Conservation (phyloP, 1,139 yeast species). For the Lodderomyces oxycetoniae region DNA sequence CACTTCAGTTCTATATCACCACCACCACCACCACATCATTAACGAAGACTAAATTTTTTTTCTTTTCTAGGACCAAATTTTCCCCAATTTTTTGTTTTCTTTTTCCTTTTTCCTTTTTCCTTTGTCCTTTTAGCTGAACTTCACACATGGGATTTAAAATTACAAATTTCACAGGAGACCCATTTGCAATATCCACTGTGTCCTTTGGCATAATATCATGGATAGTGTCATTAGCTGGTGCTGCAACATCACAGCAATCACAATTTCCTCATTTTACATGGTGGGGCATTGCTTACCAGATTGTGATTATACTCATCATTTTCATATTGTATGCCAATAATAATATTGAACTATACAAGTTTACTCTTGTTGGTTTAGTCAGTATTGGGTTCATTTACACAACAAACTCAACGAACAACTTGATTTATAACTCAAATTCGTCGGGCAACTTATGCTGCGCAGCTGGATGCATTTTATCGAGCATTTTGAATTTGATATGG, state of each 20-base stretch:
- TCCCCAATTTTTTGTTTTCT: neutral
- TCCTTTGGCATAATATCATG: constrained; percentile 64
- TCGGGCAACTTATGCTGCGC: constrained; percentile 78
- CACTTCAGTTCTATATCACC: too few relatives aligned
- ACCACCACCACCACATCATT: too few relatives aligned
- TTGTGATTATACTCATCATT: constrained; percentile 53
- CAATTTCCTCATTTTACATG: constrained; percentile 79
- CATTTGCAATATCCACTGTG: constrained; percentile 65
- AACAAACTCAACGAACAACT: constrained; percentile 73
- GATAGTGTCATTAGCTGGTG: constrained; percentile 85
- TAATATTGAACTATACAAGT: constrained; percentile 66
- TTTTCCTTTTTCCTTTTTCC: too few relatives aligned
- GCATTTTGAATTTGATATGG: constrained; percentile 80
- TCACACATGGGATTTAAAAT: constrained; percentile 40
- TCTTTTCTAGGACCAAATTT: too few relatives aligned
- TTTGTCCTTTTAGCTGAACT: too few relatives aligned
- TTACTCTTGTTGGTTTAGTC: constrained; percentile 53
- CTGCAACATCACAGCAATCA: constrained; percentile 54
- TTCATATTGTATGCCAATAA: constrained; percentile 62
- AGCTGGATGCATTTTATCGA: constrained; percentile 82
- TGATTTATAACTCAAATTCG: constrained; percentile 63
- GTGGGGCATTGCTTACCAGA: constrained; percentile 95
- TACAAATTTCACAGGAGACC: constrained; percentile 59
- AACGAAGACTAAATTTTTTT: too few relatives aligned
- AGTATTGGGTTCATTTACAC: constrained; percentile 74